Base-by-base conservation (phyloP, 2,329 filamentous ascomycete genomes). In the Fusarium lateritium region DNA sequence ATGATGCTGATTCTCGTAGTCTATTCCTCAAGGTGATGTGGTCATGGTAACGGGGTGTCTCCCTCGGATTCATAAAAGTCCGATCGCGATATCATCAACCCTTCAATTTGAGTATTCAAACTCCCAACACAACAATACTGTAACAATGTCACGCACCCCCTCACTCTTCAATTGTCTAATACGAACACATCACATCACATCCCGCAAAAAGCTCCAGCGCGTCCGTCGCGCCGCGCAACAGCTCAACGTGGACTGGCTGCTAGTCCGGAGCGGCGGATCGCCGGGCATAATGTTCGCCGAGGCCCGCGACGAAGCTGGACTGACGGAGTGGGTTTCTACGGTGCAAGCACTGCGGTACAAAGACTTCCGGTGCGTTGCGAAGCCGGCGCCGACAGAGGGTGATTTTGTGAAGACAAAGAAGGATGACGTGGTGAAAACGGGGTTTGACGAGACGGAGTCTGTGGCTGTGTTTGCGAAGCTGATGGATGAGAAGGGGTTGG, bases 201-300 rank as follows among this genome's bases (percentile, higher is more conserved):
- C 91, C 0, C 89, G 91, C 68, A 94, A 93, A 76, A 94, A 94
- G 75, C 79, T 86, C 1, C 79, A 81, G 9, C 80, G 79, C 57
- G 83, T 94, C 22, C 87, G 84, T 51, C 91, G 91, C 77, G 85
- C 87, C 5, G 89, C 90, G 8, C 83, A 86, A 33, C 82, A 86
- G 46, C 82, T 87, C 69, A 81, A 88, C 57, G 86, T 90, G 51
- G 90, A 87, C 68, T 73, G 65, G 57, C 87, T 91, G 2, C 80
- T 94, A 5, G 81, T 93, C 2, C 86, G 91, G 26, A 89, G 86
- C 65, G 91, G 92, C 13, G 88, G 89, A 3, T 86, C 86, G 24
- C 92, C 92, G 0, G 92, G 92, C 3, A 89, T 94, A 70, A 94
- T 94, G 92, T 93, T 94, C 75, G 91, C 90, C 50, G 90, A 93